Evolutionary conservation across 2,329 filamentous ascomycete genomes (phyloP).

Genomic region (Penicillium sp.): DNA sequence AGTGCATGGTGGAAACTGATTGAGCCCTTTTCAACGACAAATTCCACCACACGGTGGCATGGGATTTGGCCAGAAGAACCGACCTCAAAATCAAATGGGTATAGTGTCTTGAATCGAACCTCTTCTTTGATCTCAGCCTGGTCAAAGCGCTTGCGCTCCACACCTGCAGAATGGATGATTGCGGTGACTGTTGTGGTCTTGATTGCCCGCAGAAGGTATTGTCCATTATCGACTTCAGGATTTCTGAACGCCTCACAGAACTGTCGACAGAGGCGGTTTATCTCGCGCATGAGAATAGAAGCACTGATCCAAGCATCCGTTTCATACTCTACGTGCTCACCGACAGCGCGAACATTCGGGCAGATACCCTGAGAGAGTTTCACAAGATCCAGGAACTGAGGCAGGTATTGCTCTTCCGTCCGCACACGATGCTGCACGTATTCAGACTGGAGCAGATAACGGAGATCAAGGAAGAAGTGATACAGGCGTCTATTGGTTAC

Average conservation of each 20-base stretch:
- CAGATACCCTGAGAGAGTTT: slow-evolving; percentile 97
- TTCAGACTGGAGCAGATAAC: slow-evolving; percentile 83
- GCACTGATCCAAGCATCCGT: slow-evolving; percentile 98
- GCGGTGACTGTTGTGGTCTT: slow-evolving; percentile 71
- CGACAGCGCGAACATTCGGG: slow-evolving; percentile 85
- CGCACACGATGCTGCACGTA: slow-evolving; percentile 85
- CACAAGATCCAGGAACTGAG: slow-evolving; percentile 93
- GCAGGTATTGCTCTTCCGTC: slow-evolving; percentile 78
- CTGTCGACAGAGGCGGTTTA: slow-evolving; percentile 87
- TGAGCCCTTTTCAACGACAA: slow-evolving; percentile 81
- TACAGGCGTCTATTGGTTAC: slow-evolving; percentile 95
- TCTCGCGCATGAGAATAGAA: slow-evolving; percentile 88
- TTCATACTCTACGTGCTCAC: slow-evolving; percentile 97
- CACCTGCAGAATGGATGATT: slow-evolving; percentile 85
- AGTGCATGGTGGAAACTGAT: slow-evolving; percentile 98
- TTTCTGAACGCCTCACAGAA: slow-evolving; percentile 83
- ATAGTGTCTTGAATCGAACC: slow-evolving; percentile 74
- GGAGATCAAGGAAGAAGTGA: slow-evolving; percentile 94
- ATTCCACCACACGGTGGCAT: slow-evolving; percentile 73
- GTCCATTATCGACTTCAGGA: slow-evolving; percentile 62
- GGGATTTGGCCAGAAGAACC: slow-evolving; percentile 44
- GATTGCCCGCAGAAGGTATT: slow-evolving; percentile 69
- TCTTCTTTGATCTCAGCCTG: slow-evolving; percentile 87
- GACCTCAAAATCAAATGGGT: slow-evolving; percentile 76
- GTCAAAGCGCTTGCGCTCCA: slow-evolving; percentile 82